These are phyloP conservation scores for Microthlaspi erraticum DNA, from an alignment of 345 rosid genomes.

Conservation along the genomic window DNA sequence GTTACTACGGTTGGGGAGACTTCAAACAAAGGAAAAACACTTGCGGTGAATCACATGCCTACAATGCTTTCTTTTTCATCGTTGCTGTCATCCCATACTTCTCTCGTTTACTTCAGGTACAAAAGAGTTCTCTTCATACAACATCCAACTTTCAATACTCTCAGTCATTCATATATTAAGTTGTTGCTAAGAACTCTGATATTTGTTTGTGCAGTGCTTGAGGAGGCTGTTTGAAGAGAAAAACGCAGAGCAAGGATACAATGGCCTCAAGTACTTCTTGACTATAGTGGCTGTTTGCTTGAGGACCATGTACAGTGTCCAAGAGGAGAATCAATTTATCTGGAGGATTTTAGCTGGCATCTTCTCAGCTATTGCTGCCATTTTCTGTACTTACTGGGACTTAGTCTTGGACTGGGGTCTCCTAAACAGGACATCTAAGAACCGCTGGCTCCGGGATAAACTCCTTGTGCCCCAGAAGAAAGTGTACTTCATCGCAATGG, in stretches of 20 bases:
- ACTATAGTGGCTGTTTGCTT: constrained; percentile 65
- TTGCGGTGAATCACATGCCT: constrained; percentile 44
- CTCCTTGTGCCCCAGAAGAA: constrained; percentile 62
- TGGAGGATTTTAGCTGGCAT: constrained; percentile 57
- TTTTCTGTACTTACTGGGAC: constrained; percentile 69
- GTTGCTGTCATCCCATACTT: constrained; percentile 62
- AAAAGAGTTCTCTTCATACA: neutral
- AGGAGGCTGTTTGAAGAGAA: constrained; percentile 70
- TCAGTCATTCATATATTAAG: neutral
- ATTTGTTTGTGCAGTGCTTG: constrained; percentile 52
- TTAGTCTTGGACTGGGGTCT: constrained; percentile 80
- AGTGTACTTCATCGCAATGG: constrained; percentile 64
- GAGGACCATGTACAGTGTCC: constrained; percentile 56
- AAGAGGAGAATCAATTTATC: constrained; percentile 17
- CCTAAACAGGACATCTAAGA: constrained; percentile 59
- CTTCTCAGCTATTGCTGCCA: constrained; percentile 59
- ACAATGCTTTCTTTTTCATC: constrained; percentile 56
- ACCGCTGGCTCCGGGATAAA: constrained; percentile 72
- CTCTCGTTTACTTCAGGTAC: constrained; percentile 66
- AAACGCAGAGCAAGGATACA: constrained; percentile 57
- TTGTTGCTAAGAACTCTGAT: constrained; percentile 5
- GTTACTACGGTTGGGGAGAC: constrained; percentile 79
- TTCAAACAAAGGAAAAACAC: constrained; percentile 47
- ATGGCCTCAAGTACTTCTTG: constrained; percentile 63
- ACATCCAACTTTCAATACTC: neutral